Evolutionary conservation across 148 eudicot genomes (phyloP), one percentile per base, ranked within the genome.

Genomic region (Spergularia bocconei): DNA sequence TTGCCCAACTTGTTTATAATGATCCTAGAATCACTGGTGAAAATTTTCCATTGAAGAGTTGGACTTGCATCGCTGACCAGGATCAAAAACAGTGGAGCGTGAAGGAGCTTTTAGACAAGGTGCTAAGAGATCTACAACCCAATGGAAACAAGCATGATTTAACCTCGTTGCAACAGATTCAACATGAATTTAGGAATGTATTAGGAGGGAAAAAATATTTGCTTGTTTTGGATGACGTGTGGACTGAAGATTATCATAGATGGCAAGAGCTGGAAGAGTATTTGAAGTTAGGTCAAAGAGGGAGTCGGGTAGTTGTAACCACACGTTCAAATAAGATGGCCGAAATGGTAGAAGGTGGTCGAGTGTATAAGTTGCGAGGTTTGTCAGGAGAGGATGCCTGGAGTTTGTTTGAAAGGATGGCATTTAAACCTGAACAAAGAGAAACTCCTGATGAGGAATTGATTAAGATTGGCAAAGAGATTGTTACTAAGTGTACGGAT

Each of bases 261-360:
- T 75, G 77, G 77, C 23, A 6, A 7, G 7, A 75, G 20, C n/a
- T 75, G 7, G 13, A 11, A 19, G 13, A 7, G 0, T 17, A 52
- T 50, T 53, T 75, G 62, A 33, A 13, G 3, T 52, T 11, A 15
- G 70, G 11, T 11, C 11, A 7, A 0, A 13, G 41, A 9, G 70
- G 62, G 11, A 75, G 77, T 63, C 11, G 59, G 23, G 50, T 79
- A 1, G 1, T 74, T 21, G 78, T 79, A 12, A 79, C 82, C 4
- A 68, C 82, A 21, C 75, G 78, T 1, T 67, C 67, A 13, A 53
- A 9, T 15, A 23, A 13, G 11, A 64, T 56, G 1, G 82, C 82
- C 4, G 7, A 6, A 9, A 23, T 74, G 2, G 38, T 75, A 0
- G 82, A 78, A 5, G 41, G 52, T 13, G 25, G 13, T 0, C 6